A percentile compares a stretch with the other conserved stretches of the same genome.
Conservation (phyloP, 2,329 filamentous ascomycete species). For the Hypomyces rosellus region DNA sequence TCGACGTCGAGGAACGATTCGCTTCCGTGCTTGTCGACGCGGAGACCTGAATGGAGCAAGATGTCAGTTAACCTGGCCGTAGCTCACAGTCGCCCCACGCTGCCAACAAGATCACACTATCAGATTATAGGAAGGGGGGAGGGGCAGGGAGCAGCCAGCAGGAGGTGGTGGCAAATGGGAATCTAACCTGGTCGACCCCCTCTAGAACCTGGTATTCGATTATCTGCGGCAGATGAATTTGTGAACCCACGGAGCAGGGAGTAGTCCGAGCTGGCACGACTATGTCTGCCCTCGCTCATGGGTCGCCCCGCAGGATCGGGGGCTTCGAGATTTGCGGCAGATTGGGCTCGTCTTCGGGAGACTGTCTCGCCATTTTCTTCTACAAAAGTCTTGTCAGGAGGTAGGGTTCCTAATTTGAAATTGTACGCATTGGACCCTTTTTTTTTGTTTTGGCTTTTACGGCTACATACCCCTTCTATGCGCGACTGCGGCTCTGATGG, state of each 20-base stretch:
- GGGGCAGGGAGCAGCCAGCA: too few relatives aligned
- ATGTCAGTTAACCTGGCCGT: conserved; percentile 28
- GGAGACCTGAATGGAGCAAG: conserved; percentile 46
- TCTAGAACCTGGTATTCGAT: conserved; percentile 25
- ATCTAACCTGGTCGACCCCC: conserved; percentile 26
- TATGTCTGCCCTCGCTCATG: conserved; percentile 58
- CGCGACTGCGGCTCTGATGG: conserved; percentile 65
- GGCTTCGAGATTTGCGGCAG: conserved; percentile 55
- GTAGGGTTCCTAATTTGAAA: neutral
- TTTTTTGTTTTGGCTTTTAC: neutral
- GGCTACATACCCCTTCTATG: conserved; percentile 59
- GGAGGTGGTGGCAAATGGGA: neutral
- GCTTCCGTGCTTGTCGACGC: conserved; percentile 41
- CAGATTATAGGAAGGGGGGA: too few relatives aligned
- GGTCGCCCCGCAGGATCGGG: conserved; percentile 47
- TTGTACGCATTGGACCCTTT: neutral
- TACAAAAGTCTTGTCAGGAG: conserved; percentile 13
- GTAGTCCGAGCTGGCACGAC: conserved; percentile 65
- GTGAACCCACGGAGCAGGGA: conserved; percentile 51
- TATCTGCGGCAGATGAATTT: conserved; percentile 38
- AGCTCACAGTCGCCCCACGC: too few relatives aligned
- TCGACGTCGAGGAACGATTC: conserved; percentile 61
- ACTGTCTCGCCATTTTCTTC: conserved; percentile 38
- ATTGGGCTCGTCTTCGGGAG: conserved; percentile 52
- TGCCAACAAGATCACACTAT: too few relatives aligned